Base-by-base conservation (phyloP, 805 yeast species). In the Lipomyces kockii region DNA sequence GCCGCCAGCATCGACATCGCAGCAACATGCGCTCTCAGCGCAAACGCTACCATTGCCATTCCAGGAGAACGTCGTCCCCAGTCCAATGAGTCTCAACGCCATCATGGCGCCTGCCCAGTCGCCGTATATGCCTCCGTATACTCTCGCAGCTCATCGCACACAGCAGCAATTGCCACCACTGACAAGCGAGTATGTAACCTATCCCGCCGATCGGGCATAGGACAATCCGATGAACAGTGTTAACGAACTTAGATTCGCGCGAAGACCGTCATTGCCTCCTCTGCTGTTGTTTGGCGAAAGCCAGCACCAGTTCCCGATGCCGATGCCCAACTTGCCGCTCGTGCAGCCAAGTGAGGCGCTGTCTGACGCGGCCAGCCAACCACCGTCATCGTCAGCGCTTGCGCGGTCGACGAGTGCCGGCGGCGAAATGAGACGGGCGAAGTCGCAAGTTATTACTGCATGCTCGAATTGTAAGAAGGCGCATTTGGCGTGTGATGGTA, bases 401-500 rank as follows among this genome's bases (percentile, higher is more conserved):
- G 20, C 59, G 34, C 35, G 20, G 43, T 22, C 60, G 27, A 29
- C 43, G 46, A 27, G 49, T 34, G 32, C 51, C 14, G 27, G n/a
- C n/a, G 29, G 4, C 17, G 46, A 11, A 58, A 37, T 20, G 20
- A 34, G 62, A 14, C 62, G 62, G 9, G 56, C 62, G n/a, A 56
- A 57, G 43, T 14, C 49, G n/a, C 52, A 58, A 20, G 66, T 66
- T 3, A 61, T 55, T 14, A 60, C 70, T 3, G 70, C 70, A 9
- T 66, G 70, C 35, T 64, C 58, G 37, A 66, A 66, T 32, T 66
- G 70, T 62, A 64, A 64, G 27, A 63, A 57, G 25, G 63, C 67
- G 9, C 70, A 66, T 56, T 56, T 66, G 8, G 67, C 67, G 7
- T 66, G 70, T 35, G 65, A 66, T 51, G 61, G 70, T 66, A 57